A percentile compares a stretch with the other conserved stretches of the same genome.
Conservation (phyloP, 176 grass and related monocot species). For the Saccharum officinarum region DNA sequence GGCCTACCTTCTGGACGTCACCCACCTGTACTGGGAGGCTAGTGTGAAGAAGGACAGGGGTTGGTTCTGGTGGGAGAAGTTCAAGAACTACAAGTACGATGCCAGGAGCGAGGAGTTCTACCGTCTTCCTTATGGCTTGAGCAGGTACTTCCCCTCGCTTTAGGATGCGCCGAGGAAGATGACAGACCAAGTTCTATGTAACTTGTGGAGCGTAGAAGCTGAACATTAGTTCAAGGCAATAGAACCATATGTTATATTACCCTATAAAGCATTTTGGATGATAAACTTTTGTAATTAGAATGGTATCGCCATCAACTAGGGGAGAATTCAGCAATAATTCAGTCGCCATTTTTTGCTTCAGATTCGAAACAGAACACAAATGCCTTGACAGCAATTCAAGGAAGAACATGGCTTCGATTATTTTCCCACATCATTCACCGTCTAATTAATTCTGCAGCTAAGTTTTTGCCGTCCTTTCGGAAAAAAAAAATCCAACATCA, state of each 20-base stretch:
- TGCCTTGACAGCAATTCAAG: neutral
- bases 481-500: neutral
- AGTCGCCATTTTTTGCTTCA: constrained; percentile 5
- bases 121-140: constrained; percentile 73
- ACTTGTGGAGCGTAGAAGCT: neutral
- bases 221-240: neutral
- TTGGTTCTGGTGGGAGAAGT: constrained; percentile 84
- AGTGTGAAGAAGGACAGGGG: constrained; percentile 69
- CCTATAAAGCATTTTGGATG: constrained; percentile 21
- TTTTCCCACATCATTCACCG: neutral
- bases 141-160: constrained; percentile 87
- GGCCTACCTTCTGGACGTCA: constrained; percentile 74
- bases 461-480: too few species aligned
- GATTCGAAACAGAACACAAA: constrained; percentile 10
- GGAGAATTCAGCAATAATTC: neutral
- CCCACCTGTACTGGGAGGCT: constrained; percentile 60
- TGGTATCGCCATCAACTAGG: neutral
- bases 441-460: too few species aligned
- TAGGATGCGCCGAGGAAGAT: constrained; percentile 36
- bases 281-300: constrained; percentile 12
- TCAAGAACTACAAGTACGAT: constrained; percentile 62
- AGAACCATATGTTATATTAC: neutral
- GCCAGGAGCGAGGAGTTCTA: constrained; percentile 87
- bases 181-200: constrained; percentile 8
- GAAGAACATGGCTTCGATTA: neutral